Evolutionary conservation across 495 filamentous ascomycete species (phyloP), one percentile per base, ranked within the genome.

Genomic region (Neurospora tetrasperma): DNA sequence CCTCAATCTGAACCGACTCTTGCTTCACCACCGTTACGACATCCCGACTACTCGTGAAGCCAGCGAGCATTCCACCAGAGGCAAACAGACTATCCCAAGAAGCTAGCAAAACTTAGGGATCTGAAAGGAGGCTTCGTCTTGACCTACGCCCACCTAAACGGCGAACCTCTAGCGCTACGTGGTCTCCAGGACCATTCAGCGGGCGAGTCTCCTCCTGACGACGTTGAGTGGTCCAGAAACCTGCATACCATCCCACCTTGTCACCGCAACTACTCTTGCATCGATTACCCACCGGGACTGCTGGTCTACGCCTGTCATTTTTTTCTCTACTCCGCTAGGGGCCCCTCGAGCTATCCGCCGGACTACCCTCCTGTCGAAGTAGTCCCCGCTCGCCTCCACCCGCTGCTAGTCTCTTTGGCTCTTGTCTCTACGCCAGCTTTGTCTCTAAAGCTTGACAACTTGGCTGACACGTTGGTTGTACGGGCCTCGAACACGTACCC

Each of bases 211-310:
- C 73, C 70, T 74, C 73, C 71, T 75, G 71, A 78, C 77, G 76
- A 77, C 78, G 70, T 75, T 83, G 78, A 84, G 78, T 85, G 84
- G 82, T 80, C 77, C 76, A 75, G 72, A 79, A 74, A 77, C 75
- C 75, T 79, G 78, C 79, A 76, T 76, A 77, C 73, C 79, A 80
- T 79, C 78, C 75, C 76, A 82, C 81, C 79, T 72, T 73, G 70
- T 59, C 70, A 74, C 82, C 75, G 75, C 74, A 72, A 78, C 73
- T 77, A 76, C 74, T 76, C 69, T 75, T 78, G 77, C 75, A 73
- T 78, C 75, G 71, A 78, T 80, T 79, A 75, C 73, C 75, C 79
- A 72, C 54, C 14, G 54, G 54, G 54, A 31, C 77, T 78, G 74
- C 74, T 73, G 48, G 73, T 71, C 72, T 78, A 70, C 74, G 73